A percentile compares a stretch with the other conserved stretches of the same genome.
Conservation (phyloP, 2,329 filamentous ascomycete species). For the Eurotiales sp. region DNA sequence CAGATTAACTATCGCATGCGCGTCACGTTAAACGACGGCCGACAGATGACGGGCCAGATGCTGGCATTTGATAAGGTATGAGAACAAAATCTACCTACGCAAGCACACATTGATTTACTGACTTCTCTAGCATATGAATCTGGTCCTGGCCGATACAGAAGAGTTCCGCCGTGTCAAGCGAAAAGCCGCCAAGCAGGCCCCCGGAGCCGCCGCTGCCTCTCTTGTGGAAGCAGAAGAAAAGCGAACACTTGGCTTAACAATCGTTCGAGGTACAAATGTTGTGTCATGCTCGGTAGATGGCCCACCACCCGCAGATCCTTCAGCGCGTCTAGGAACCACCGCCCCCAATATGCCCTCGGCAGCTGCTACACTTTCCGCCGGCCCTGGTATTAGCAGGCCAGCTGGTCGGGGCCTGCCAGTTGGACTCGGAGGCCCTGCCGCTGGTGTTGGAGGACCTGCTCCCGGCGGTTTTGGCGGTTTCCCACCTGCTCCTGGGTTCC, state of each 20-base stretch:
- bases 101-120: background rate
- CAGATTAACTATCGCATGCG: slow-evolving; percentile 99
- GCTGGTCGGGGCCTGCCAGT: slow-evolving; percentile 81
- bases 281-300: slow-evolving; percentile 94
- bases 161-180: slow-evolving; percentile 91
- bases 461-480: slow-evolving; percentile 56
- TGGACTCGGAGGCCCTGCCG: slow-evolving; percentile 82
- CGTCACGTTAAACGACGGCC: slow-evolving; percentile 88
- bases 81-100: no score
- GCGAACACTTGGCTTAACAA: slow-evolving; percentile 90
- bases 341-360: slow-evolving; percentile 55
- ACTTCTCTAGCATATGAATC: slow-evolving; percentile 82
- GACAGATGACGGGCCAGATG: slow-evolving; percentile 97
- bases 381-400: slow-evolving; percentile 85
- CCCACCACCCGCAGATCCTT: slow-evolving; percentile 89
- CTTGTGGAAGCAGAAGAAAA: slow-evolving; percentile 92
- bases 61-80: slow-evolving; percentile 93
- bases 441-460: slow-evolving; percentile 76
- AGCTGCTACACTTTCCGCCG: slow-evolving; percentile 69
- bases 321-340: slow-evolving; percentile 77
- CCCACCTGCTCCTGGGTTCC: slow-evolving; percentile 44
- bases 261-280: slow-evolving; percentile 90
- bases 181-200: slow-evolving; percentile 66
- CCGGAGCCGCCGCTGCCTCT: slow-evolving; percentile 57
- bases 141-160: slow-evolving; percentile 97